Conservation (phyloP, 768 basidiomycete genomes). For the Leccinum variicolor region DNA sequence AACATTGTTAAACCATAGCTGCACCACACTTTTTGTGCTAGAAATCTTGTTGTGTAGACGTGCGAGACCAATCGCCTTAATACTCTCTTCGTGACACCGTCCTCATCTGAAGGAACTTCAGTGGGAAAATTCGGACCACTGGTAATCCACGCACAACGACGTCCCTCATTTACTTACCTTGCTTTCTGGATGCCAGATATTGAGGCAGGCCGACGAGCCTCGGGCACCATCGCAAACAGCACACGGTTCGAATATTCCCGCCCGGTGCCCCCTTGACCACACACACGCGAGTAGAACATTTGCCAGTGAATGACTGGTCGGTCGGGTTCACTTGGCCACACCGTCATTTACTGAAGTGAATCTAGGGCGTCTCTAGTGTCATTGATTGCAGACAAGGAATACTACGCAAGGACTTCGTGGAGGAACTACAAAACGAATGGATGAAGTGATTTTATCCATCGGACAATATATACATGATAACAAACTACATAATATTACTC, state of each 20-base stretch:
- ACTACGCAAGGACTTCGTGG: not conserved
- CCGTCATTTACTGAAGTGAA: conserved; percentile 71
- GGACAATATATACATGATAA: not conserved
- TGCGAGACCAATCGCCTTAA: not conserved
- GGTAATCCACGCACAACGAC: too few relatives aligned
- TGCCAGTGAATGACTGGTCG: not conserved
- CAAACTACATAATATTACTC: conserved; percentile 3
- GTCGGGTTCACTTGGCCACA: not conserved
- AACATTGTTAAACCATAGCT: conserved; percentile 28
- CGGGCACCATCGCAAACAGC: conserved; percentile 55
- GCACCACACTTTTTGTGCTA: too few relatives aligned
- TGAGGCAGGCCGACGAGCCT: conserved; percentile 50
- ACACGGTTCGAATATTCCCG: too few relatives aligned
- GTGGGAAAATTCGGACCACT: not conserved
- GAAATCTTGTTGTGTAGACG: not conserved
- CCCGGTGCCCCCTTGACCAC: conserved; percentile 38
- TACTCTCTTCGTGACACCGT: conserved; percentile 38
- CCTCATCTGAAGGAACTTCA: conserved; percentile 70
- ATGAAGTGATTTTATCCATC: not conserved
- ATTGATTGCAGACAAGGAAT: not conserved
- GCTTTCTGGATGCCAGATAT: conserved; percentile 61
- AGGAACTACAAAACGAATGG: not conserved
- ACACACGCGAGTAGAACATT: not conserved
- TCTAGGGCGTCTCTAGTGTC: conserved; percentile 57
- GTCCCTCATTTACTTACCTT: conserved; percentile 44